Evolutionary conservation across 495 filamentous ascomycete genomes (phyloP), one percentile per base, ranked within the genome.

Genomic region (Neurospora intermedia): DNA sequence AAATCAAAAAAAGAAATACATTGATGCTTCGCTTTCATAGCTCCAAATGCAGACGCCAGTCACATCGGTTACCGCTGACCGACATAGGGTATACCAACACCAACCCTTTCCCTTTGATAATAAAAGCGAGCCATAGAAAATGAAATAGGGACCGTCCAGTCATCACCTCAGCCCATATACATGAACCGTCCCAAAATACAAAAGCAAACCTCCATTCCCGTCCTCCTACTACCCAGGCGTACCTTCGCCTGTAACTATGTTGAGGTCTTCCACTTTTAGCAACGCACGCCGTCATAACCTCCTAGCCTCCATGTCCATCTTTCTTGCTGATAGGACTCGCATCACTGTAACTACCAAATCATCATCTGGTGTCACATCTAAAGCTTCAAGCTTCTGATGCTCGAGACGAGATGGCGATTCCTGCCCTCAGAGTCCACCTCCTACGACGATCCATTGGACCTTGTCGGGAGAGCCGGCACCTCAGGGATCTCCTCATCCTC

Each of bases 401-500:
- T 0, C 27, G 54, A 35, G 15, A 18, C 15, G 7, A 0, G 2
- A 16, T 13, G 18, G 27, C 27, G 13, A 9, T 18, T 35, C 15
- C 7, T 1, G 27, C 23, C 54, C 15, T 35, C 27, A 4, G 27
- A 15, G 27, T 62, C 27, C 0, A 7, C n/a, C 10, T 41, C 31
- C 70, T 75, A 78, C 18, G 70, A 74, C 11, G 75, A 77, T 5
- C 80, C 80, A 23, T 79, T 80, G 11, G 72, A 59, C 39, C 71
- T 74, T 59, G 75, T 80, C 62, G 78, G 83, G 70, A 81, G 81
- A 71, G 71, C 75, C 71, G 83, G 83, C 73, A 76, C 72, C 66
- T 70, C 73, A 0, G 73, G 66, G 16, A 74, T 66, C 2, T 75
- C 72, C 9, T 74, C 72, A 3, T 75, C 76, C 13, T 39, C 39